Evolutionary conservation across 176 grass and related monocot genomes (phyloP).

Genomic region (Oryza meridionalis): DNA sequence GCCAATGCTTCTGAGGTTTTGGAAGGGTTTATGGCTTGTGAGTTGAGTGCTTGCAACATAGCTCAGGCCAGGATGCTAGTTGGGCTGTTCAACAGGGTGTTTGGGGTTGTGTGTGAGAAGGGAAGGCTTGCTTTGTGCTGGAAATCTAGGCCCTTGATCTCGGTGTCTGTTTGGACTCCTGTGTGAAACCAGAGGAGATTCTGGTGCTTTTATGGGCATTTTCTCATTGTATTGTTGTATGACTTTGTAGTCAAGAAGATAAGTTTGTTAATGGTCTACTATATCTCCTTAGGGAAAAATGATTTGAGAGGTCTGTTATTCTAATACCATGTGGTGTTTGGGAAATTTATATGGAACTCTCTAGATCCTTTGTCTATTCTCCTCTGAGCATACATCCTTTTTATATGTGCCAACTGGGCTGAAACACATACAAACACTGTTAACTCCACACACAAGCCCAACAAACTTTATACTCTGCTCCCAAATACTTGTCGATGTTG

Average conservation of each 20-base stretch:
- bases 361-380: background rate
- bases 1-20: conserved; percentile 1
- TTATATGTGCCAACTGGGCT: background rate
- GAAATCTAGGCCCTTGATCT: conserved; percentile 57
- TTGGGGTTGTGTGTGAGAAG: conserved; percentile 40
- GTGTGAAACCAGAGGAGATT: conserved; percentile 13
- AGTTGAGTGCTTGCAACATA: conserved; percentile 45
- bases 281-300: background rate
- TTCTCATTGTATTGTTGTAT: background rate
- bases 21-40: conserved; percentile 40
- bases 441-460: too few relatives aligned
- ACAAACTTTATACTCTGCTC: too few relatives aligned
- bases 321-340: too few relatives aligned
- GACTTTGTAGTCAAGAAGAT: background rate
- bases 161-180: conserved; percentile 52
- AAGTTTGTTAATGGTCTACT: background rate
- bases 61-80: conserved; percentile 60
- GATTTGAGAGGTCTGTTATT: too few relatives aligned
- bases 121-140: conserved; percentile 60
- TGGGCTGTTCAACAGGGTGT: conserved; percentile 46
- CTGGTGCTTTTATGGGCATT: background rate
- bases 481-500: too few relatives aligned
- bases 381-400: background rate
- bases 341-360: background rate
- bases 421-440: too few relatives aligned